Base-by-base conservation (phyloP, 176 grass and related monocot genomes). In the Carex scoparia region DNA sequence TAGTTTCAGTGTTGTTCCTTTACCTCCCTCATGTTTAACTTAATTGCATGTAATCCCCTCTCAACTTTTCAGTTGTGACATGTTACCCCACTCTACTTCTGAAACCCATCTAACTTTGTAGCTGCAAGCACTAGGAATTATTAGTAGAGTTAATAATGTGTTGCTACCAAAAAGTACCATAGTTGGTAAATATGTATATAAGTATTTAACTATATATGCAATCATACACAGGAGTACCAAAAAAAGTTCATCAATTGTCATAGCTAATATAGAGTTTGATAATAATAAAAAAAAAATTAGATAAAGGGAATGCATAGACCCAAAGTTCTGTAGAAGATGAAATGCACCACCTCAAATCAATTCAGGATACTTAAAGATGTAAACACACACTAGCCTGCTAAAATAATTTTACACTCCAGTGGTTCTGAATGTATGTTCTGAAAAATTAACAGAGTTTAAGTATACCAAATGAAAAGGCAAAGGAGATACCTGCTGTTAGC, bases 1-100 rank as follows among this genome's bases (percentile, higher is more conserved):
- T 65, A 81, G 79, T 65, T 81, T 81, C 74, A 79, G 53, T 79
- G 12, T 58, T 28, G 49, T 79, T 58, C 27, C 53, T 58, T 79
- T 58, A 31, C 30, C 35, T 32, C 27, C 53, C 51, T 72, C 53
- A 35, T 57, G 28, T 58, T 79, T 79, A 53, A 27, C 72, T 76
- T 55, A 76, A 54, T 55, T 79, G 30, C 74, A 79, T 79, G 71
- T 4, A 49, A 53, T 44, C 44, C 40, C 40, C 70, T 19, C 40
- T 53, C 10, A 42, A 53, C 70, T 53, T 51, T 13, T 74, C 44
- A 53, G 70, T 74, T 51, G n/a, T 53, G 18, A 3, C 40, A 74
- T 51, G 4, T 79, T 79, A 35, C 28, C n/a, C n/a, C 44, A 55
- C 46, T 55, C 19, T 56, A 55, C 72, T 55, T 55, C 19, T 14